Evolutionary conservation across 352 stramenopile species (phyloP), one percentile per base, ranked within the genome.

Genomic region (Globisporangium alternatum): DNA sequence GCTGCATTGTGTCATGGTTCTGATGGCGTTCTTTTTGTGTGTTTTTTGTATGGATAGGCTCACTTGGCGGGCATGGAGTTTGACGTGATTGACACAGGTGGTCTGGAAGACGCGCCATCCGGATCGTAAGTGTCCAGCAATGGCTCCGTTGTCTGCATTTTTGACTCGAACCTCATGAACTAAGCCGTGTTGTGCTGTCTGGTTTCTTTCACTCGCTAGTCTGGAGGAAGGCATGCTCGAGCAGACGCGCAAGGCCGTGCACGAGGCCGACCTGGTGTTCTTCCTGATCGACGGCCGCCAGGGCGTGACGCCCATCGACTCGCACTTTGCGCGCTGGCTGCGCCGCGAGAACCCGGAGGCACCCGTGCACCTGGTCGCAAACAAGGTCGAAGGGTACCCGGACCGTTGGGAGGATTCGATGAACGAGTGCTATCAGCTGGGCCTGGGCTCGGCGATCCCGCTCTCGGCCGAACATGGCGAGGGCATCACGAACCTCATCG

Each of bases 61-160:
- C 81, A 81, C 1, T 51, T 94, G 3, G 83, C 86, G 0, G 83
- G 83, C 6, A 49, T 94, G 64, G 78, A 89, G n/a, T 78, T 94
- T 60, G 83, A 94, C 49, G 83, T 94, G 60, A 88, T 93, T 35
- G 86, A 94, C 74, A 94, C 86, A 37, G 86, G 86, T 33, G 86
- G 86, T 43, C 76, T 94, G 3, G 86, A 86, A 64, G 86, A 94
- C 33, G 77, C 83, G 28, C 83, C 83, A 4, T 76, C 69, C 0
- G 83, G 85, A 56, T 72, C 72, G 62, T 86, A 75, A 43, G 68
- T 71, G 28, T 19, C 17, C 8, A 22, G n/a, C 33, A 31, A 6
- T 60, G n/a, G 19, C 12, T 44, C n/a, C 22, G 22, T 35, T 53
- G 3, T 35, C 1, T 35, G n/a, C 8, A 15, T 8, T 30, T 30